These are phyloP conservation scores for Ceratocystis diversiconidia DNA, from an alignment of 2,329 filamentous ascomycete genomes.

Conservation along the genomic window DNA sequence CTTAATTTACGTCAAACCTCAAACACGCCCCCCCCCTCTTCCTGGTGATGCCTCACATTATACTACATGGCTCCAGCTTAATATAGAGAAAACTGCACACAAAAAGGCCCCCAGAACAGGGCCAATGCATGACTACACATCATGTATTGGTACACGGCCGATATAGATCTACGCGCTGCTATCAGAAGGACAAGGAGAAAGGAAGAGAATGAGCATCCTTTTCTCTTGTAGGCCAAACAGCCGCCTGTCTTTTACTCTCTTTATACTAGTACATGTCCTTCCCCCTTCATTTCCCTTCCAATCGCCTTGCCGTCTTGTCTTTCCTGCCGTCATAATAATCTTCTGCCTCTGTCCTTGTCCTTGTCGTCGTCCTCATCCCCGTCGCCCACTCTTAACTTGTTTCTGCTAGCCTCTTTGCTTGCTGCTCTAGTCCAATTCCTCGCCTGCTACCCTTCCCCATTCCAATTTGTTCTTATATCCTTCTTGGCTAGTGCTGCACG, in stretches of 20 bases:
- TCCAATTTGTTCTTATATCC: background rate
- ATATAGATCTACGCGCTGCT: background rate
- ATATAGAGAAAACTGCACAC: background rate
- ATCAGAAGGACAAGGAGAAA: background rate
- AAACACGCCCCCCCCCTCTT: constrained; percentile 9
- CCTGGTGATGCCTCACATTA: background rate
- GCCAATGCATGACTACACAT: background rate
- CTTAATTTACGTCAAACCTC: constrained; percentile 10
- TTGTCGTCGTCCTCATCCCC: constrained; percentile 1
- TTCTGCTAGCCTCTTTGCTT: constrained; percentile 13
- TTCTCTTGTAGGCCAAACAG: background rate
- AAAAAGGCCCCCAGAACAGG: background rate
- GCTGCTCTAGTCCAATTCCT: background rate
- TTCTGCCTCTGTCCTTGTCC: constrained; percentile 11
- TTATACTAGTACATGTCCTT: background rate
- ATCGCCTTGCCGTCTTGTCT: too few relatives aligned
- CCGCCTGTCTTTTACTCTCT: background rate
- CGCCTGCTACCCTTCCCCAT: background rate
- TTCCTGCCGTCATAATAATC: background rate
- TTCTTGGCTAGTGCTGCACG: background rate
- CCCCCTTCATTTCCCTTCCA: too few relatives aligned
- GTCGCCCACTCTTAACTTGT: background rate
- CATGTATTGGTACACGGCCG: background rate
- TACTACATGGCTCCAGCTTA: background rate
- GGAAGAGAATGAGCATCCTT: background rate